Base-by-base conservation (phyloP, 306 rosid genomes). In the Dryas drummondii region DNA sequence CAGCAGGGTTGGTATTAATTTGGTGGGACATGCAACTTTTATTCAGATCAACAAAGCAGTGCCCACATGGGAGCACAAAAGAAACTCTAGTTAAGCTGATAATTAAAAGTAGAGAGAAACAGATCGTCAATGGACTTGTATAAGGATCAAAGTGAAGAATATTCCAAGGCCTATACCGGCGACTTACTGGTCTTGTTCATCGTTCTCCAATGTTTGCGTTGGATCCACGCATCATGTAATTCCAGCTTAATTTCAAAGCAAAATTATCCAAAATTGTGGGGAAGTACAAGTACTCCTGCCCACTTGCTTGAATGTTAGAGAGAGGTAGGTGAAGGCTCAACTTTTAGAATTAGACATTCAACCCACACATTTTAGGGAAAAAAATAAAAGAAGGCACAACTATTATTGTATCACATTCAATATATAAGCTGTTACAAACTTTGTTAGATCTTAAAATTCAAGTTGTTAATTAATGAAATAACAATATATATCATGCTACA, bases 151-250 rank as follows among this genome's bases (percentile, higher is more conserved):
- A 70, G 9, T 51, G 17, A 16, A 53, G 62, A 53, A 53, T 53
- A 70, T 52, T 70, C 63, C 11, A 32, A 52, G 50, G 42, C 22
- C 50, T n/a, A 11, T 14, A 11, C 13, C 6, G 2, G 54, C 6
- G 13, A 68, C 57, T 41, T 14, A 42, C 7, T 42, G 50, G 72
- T 50, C 71, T 22, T 27, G 13, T 15, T 40, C 40, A 52, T 5
- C 8, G 27, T 68, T 51, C 27, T 51, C 8, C 50, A 54, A 41
- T 2, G 41, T 71, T 1, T 55, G 53, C 64, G 75, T 54, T 19
- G 75, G 75, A 71, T 55, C 42, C 65, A 71, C 65, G 75, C 65
- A 71, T 55, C 15, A 0, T 6, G 2, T 17, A n/a, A 37, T n/a
- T n/a, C 1, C 14, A 14, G 41, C 46, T 32, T 50, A 9, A 53